Base-by-base conservation (phyloP, 2,329 filamentous ascomycete genomes). In the Dothistroma septosporum region DNA sequence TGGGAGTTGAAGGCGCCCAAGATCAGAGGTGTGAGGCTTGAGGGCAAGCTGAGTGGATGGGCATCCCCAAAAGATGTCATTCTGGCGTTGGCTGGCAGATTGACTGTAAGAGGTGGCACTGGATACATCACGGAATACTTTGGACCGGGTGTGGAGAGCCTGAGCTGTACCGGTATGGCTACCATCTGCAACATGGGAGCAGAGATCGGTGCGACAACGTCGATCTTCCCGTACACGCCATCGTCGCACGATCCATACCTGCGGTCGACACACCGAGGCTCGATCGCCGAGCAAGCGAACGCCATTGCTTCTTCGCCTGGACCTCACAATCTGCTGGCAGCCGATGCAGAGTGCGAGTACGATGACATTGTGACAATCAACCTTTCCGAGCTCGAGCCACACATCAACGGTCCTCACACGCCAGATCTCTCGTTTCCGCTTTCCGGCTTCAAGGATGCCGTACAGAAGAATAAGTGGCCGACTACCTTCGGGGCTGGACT, bases 1-100 rank as follows among this genome's bases (percentile, higher is more conserved):
- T 99, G 94, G 94, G 94, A 99, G 78, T 80, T 99, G 61, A 97
- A 96, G 81, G 94, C 94, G 5, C 94, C 94, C 16, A 92, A 91
- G 76, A 83, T 99, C 55, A 79, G 97, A 12, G 92, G 92, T 70
- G 92, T 97, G 10, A 85, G 87, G 72, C 82, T 97, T 47, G 88
- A 88, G 61, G 94, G 94, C 68, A 80, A 90, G 77, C 84, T 99
- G 61, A 90, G 82, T 74, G 92, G 90, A 72, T 99, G 94, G 94
- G 88, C 91, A 0, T 87, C 91, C 24, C 93, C 94, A 47, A 99
- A 99, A 82, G 94, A 99, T 74, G 85, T 99, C 59, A 99, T 99
- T 72, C 81, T 99, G 61, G 85, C 89, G 68, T 84, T 99, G 53
- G 93, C 92, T 41, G 94, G 94, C 41, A 86, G 89, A 74, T 82